phyloP scores from a whole-genome alignment of 2,329 filamentous ascomycete species.

The Arthroderma uncinatum region DNA sequence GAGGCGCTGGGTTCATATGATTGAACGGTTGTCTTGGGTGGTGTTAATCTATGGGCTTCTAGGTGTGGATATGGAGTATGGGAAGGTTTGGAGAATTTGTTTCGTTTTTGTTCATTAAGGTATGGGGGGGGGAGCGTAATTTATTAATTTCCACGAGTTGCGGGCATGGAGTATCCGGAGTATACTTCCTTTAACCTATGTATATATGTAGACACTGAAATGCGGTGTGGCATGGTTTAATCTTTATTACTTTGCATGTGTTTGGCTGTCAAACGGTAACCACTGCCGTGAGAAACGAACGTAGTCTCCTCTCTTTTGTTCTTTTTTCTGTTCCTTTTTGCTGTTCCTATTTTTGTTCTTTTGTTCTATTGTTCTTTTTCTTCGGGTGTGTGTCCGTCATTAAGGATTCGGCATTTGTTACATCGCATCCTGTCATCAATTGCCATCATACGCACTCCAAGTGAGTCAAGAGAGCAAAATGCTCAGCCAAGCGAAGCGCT shows the following conservation, averaged over 20 bases:
- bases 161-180: neutral
- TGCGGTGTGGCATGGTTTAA: too few relatives aligned
- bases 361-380: too few relatives aligned
- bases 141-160: neutral
- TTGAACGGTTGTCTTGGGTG: constrained; percentile 1
- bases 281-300: too few relatives aligned
- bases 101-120: neutral
- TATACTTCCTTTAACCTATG: too few relatives aligned
- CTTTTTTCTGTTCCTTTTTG: neutral
- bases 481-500: neutral
- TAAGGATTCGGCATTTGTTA: neutral
- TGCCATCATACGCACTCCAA: neutral
- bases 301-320: neutral
- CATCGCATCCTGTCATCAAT: neutral
- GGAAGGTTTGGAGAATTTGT: neutral
- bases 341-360: neutral
- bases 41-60: too few relatives aligned
- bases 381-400: neutral
- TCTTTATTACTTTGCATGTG: neutral
- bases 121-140: too few relatives aligned
- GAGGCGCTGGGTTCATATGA: neutral
- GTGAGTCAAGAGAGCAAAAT: neutral
- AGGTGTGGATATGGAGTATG: neutral
- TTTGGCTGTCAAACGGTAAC: neutral
- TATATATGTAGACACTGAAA: too few relatives aligned